These are phyloP conservation scores for Gnomoniopsis smithogilvyi DNA, from an alignment of 2,329 filamentous ascomycete species.

Conservation along the genomic window DNA sequence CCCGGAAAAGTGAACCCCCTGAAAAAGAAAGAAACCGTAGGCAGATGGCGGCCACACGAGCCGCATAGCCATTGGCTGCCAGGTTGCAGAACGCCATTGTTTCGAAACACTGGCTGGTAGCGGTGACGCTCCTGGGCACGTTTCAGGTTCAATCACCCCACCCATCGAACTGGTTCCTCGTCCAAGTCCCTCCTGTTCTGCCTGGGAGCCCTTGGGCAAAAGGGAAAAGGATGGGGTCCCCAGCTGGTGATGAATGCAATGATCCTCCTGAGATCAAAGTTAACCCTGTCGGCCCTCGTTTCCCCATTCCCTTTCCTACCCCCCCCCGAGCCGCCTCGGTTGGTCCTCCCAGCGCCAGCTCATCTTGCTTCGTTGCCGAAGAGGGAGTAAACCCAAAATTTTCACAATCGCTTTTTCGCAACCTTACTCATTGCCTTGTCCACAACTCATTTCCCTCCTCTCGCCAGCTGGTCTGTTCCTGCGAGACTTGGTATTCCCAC, in stretches of 20 bases:
- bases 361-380: slow-evolving; percentile 1
- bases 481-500: slow-evolving; percentile 2
- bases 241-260: slow-evolving; percentile 8
- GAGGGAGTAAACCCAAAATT: neutral
- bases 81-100: slow-evolving; percentile 17
- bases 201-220: neutral
- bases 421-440: neutral
- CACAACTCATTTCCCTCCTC: slow-evolving; percentile 16
- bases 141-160: slow-evolving; percentile 25
- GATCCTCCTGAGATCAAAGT: slow-evolving; percentile 16
- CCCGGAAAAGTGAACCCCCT: too few species aligned
- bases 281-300: slow-evolving; percentile 17
- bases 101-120: slow-evolving; percentile 19
- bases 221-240: neutral
- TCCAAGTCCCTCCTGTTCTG: neutral
- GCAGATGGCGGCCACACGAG: slow-evolving; percentile 1
- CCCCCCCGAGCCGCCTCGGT: slow-evolving; percentile 2
- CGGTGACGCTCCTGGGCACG: slow-evolving; percentile 23
- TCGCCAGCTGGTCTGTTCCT: slow-evolving; percentile 17
- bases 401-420: neutral
- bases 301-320: slow-evolving; percentile 1
- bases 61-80: slow-evolving; percentile 11
- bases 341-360: slow-evolving; percentile 6
- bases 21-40: too few species aligned
- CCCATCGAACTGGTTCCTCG: slow-evolving; percentile 10